phyloP scores from a whole-genome alignment of 108 stramenopile genomes.

The Cyclotella baltica region DNA sequence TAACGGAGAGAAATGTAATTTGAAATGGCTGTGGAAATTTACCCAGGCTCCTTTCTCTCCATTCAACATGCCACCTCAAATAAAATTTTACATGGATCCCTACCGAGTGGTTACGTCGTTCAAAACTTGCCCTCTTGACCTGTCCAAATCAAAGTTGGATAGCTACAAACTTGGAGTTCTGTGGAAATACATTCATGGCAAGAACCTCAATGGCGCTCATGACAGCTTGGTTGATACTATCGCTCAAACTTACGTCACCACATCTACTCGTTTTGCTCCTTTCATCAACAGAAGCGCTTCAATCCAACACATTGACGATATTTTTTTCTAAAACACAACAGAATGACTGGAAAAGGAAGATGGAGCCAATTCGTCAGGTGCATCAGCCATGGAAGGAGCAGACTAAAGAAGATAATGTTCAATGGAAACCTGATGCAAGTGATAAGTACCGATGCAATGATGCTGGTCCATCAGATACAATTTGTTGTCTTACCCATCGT shows the following conservation, averaged over 20 bases:
- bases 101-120: background rate
- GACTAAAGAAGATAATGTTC: background rate
- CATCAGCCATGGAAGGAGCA: conserved; percentile 16
- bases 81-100: conserved; percentile 13
- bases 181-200: background rate
- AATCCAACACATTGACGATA: background rate
- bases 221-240: background rate
- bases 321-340: background rate
- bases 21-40: conserved; percentile 18
- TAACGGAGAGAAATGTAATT: conserved; percentile 11
- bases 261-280: background rate
- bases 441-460: background rate
- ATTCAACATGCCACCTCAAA: background rate
- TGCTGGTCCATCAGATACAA: background rate
- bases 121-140: background rate
- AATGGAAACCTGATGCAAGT: background rate
- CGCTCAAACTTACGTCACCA: background rate
- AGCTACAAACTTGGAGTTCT: conserved; percentile 18
- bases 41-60: conserved; percentile 5
- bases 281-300: background rate
- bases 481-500: background rate
- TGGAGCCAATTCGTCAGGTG: conserved; percentile 15
- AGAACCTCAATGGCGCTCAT: too few species aligned
- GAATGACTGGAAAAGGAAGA: conserved; percentile 17
- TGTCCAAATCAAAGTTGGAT: background rate